Conservation (phyloP, 2,329 filamentous ascomycete genomes). For the Pyricularia pennisetigena region DNA sequence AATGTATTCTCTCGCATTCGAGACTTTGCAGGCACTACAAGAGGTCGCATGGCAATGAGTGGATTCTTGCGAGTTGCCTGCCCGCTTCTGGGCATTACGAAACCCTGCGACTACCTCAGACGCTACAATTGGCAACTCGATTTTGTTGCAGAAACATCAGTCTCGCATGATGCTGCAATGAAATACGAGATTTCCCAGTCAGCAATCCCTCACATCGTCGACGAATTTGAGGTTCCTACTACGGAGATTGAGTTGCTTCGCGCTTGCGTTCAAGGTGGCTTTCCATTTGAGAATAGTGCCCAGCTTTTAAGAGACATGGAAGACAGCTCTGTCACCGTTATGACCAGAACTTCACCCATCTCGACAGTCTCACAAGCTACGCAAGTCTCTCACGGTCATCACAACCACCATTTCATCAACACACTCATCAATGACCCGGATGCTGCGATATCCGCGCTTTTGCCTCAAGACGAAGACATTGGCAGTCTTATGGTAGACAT, state of each 20-base stretch:
- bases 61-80: slow-evolving; percentile 1
- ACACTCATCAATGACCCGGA: background rate
- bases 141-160: background rate
- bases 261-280: slow-evolving; percentile 1
- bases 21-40: background rate
- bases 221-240: background rate
- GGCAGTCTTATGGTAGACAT: background rate
- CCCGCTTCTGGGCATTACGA: slow-evolving; percentile 1
- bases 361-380: background rate
- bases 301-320: slow-evolving; percentile 2
- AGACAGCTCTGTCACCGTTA: slow-evolving; percentile 1
- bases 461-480: background rate
- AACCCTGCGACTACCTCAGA: slow-evolving; percentile 1
- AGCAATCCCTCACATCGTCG: background rate
- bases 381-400: background rate
- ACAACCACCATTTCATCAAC: background rate
- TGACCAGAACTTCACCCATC: background rate
- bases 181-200: background rate
- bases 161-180: too few relatives aligned
- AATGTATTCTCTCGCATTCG: slow-evolving; percentile 2
- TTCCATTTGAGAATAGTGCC: slow-evolving; percentile 3
- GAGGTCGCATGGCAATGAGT: background rate
- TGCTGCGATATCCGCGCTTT: background rate
- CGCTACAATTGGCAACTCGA: background rate
- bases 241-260: slow-evolving; percentile 3